Evolutionary conservation across 2,329 filamentous ascomycete genomes (phyloP), one percentile per base, ranked within the genome.

Genomic region (Nothophaeocryptopus gaeumannii): DNA sequence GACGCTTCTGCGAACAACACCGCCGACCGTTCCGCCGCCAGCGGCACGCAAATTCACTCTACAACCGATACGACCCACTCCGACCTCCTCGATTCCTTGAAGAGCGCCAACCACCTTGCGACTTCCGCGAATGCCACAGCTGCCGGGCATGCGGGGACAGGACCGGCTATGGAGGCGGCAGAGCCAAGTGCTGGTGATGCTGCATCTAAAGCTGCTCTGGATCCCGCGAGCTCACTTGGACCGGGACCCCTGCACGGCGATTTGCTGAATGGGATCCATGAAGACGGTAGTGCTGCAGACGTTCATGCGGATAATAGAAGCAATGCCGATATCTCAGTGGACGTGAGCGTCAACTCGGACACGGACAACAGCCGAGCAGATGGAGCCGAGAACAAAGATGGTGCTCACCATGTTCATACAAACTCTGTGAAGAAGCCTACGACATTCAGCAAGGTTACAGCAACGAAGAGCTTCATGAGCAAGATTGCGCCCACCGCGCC

Each of bases 401-500:
- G 75, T 51, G 77, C 43, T 13, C 76, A 77, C 41, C 81, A 88
- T 66, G 72, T 72, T 53, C 82, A 56, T 78, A 84, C 54, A 64
- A 72, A 69, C 55, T 75, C 83, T 3, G 75, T 83, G 55, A 90
- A 88, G 77, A 92, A 89, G 70, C 83, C 84, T 14, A 74, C 84
- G 13, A 85, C 83, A 10, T 93, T 95, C 77, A 95, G 93, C 70
- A 82, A 88, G 13, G 86, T 93, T 40, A 91, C 87, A 5, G 86
- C 92, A 59, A 92, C 91, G 59, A 90, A 88, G 70, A 89, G 82
- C 37, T 95, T 92, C 65, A 77, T 93, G n/a, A 81, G 86, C 53
- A 92, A 92, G 69, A 78, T 81, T 16, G 76, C 73, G 14, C 68
- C 79, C n/a, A 70, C 78, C n/a, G 70, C 74, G 31, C 72, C 78